These are phyloP conservation scores for Urostyla sp. DNA, from an alignment of 73 alveolate genomes.

Conservation along the genomic window DNA sequence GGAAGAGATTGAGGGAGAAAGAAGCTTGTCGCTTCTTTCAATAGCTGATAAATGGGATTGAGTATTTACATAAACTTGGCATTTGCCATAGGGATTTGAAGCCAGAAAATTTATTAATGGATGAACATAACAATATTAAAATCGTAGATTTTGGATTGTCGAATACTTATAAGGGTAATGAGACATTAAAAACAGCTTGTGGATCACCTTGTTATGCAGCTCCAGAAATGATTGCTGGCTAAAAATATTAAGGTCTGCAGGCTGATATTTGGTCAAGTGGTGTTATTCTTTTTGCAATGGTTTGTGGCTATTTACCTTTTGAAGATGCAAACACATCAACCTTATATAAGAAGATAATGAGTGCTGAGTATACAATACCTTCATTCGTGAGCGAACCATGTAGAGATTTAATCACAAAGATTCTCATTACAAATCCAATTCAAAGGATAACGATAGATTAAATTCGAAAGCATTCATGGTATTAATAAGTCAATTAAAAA, in stretches of 20 bases:
- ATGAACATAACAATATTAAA: slow-evolving; percentile 80
- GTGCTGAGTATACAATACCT: slow-evolving; percentile 83
- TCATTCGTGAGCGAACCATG: slow-evolving; percentile 72
- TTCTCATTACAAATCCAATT: slow-evolving; percentile 85
- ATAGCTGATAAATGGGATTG: slow-evolving; percentile 90
- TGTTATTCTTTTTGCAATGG: slow-evolving; percentile 84
- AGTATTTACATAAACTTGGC: slow-evolving; percentile 86
- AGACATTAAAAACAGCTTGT: slow-evolving; percentile 94
- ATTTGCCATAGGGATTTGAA: slow-evolving; percentile 94
- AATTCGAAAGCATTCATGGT: slow-evolving; percentile 83
- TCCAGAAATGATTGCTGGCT: slow-evolving; percentile 96
- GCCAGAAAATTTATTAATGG: slow-evolving; percentile 95
- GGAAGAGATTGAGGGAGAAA: slow-evolving; percentile 84
- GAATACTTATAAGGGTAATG: slow-evolving; percentile 82
- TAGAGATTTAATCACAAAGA: slow-evolving; percentile 79
- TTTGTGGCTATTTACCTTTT: slow-evolving; percentile 91
- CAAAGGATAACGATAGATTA: slow-evolving; percentile 83
- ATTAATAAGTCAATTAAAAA: slow-evolving; percentile 63
- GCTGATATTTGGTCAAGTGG: slow-evolving; percentile 92
- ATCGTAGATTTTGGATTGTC: slow-evolving; percentile 95
- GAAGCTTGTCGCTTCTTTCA: slow-evolving; percentile 88
- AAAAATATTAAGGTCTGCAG: slow-evolving; percentile 74
- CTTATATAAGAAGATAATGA: slow-evolving; percentile 85
- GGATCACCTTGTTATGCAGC: slow-evolving; percentile 99
- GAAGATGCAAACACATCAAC: slow-evolving; percentile 88